These are phyloP conservation scores for Nakataea oryzae DNA, from an alignment of 2,329 filamentous ascomycete species.

Conservation along the genomic window DNA sequence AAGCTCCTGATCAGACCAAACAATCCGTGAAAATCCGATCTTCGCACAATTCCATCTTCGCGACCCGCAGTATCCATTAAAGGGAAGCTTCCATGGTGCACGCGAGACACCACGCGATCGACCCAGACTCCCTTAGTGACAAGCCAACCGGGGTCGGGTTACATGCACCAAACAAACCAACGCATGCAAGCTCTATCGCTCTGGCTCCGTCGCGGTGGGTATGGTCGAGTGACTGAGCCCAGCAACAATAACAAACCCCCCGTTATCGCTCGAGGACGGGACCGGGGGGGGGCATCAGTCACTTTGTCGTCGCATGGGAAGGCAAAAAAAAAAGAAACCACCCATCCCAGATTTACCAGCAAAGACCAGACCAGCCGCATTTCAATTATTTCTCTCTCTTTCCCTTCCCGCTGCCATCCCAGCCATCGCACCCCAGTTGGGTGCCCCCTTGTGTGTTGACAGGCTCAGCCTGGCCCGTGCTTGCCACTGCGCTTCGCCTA, in stretches of 20 bases:
- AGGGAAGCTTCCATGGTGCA: too few relatives aligned
- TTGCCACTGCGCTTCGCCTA: neutral
- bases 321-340: too few relatives aligned
- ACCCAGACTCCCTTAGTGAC: too few relatives aligned
- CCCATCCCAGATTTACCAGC: neutral
- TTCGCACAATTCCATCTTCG: too few relatives aligned
- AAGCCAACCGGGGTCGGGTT: too few relatives aligned
- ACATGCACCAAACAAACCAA: too few relatives aligned
- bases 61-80: too few relatives aligned
- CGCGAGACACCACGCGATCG: too few relatives aligned
- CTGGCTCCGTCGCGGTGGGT: neutral
- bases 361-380: neutral
- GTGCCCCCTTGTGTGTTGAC: neutral
- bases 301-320: neutral
- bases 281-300: neutral
- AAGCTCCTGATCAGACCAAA: too few relatives aligned
- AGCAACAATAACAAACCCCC: neutral
- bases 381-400: neutral
- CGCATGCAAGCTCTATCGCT: neutral
- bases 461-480: neutral
- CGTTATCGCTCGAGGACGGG: neutral
- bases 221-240: neutral
- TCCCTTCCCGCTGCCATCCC: neutral
- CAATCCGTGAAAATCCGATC: too few relatives aligned
- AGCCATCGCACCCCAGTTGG: neutral